phyloP scores from a whole-genome alignment of 805 yeast species.

The Phaffomyces thermotolerans region DNA sequence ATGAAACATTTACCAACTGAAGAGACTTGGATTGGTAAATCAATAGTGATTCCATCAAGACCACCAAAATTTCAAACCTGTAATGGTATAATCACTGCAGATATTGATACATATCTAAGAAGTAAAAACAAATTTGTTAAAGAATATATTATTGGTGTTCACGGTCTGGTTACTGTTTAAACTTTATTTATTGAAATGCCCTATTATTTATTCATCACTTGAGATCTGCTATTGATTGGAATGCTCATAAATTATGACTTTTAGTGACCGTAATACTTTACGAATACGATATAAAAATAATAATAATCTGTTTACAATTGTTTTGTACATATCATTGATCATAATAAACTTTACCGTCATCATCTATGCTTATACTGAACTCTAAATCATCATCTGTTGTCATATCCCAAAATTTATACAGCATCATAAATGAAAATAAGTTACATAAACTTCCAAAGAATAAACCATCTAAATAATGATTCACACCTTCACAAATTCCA shows the following conservation, averaged over 20 bases:
- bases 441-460: slow-evolving; percentile 80
- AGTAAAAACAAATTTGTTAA: slow-evolving; percentile 6
- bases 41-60: slow-evolving; percentile 24
- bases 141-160: slow-evolving; percentile 8
- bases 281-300: too few relatives aligned
- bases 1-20: slow-evolving; percentile 45
- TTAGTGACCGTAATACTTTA: too few relatives aligned
- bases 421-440: slow-evolving; percentile 83
- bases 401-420: slow-evolving; percentile 95
- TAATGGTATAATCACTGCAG: not conserved
- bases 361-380: slow-evolving; percentile 62
- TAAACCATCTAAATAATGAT: slow-evolving; percentile 87
- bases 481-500: slow-evolving; percentile 58
- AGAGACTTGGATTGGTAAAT: slow-evolving; percentile 47
- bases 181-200: not conserved
- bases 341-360: slow-evolving; percentile 29
- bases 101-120: not conserved
- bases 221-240: too few relatives aligned
- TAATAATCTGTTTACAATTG: too few relatives aligned
- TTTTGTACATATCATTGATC: slow-evolving; percentile 2
- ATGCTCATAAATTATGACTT: too few relatives aligned
- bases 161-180: slow-evolving; percentile 6
- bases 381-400: slow-evolving; percentile 92
- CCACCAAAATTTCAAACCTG: slow-evolving; percentile 9
- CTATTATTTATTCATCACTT: not conserved